Conservation (phyloP, 2,329 filamentous ascomycete species). For the Huntiella abstrusa region DNA sequence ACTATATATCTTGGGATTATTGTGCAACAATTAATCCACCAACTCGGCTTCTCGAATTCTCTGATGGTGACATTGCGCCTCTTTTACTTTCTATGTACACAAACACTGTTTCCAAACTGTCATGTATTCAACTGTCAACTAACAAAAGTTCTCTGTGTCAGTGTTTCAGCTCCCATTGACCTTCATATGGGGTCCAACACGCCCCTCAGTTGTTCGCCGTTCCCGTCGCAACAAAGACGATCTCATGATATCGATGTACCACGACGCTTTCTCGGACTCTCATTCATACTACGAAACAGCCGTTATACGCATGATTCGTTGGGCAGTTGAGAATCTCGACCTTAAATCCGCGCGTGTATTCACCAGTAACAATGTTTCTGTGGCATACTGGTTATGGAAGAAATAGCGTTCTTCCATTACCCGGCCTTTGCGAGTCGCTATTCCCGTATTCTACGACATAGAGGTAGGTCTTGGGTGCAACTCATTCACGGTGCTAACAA, state of each 20-base stretch:
- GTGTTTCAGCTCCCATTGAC: conserved; percentile 6
- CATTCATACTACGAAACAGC: conserved; percentile 61
- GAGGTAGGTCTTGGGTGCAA: conserved; percentile 14
- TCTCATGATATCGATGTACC: conserved; percentile 15
- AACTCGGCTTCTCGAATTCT: conserved; percentile 31
- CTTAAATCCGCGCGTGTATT: conserved; percentile 53
- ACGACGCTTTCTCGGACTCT: conserved; percentile 36
- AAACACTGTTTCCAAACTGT: background rate
- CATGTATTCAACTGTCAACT: background rate
- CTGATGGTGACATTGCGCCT: too few species aligned
- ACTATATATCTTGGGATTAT: conserved; percentile 7
- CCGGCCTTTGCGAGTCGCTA: conserved; percentile 45
- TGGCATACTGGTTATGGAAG: conserved; percentile 58
- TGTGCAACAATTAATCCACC: conserved; percentile 7
- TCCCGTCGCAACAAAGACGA: conserved; percentile 8
- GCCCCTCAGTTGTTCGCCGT: conserved; percentile 5
- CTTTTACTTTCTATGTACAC: background rate
- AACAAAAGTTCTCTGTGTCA: conserved; percentile 6
- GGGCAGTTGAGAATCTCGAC: conserved; percentile 55
- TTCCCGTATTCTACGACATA: conserved; percentile 35
- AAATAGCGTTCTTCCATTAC: conserved; percentile 29
- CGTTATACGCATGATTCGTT: conserved; percentile 58
- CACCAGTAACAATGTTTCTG: conserved; percentile 52
- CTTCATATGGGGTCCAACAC: conserved; percentile 5
- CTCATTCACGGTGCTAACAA: background rate